Evolutionary conservation across 495 filamentous ascomycete species (phyloP).

Genomic region (Lasiosphaeria hispida): DNA sequence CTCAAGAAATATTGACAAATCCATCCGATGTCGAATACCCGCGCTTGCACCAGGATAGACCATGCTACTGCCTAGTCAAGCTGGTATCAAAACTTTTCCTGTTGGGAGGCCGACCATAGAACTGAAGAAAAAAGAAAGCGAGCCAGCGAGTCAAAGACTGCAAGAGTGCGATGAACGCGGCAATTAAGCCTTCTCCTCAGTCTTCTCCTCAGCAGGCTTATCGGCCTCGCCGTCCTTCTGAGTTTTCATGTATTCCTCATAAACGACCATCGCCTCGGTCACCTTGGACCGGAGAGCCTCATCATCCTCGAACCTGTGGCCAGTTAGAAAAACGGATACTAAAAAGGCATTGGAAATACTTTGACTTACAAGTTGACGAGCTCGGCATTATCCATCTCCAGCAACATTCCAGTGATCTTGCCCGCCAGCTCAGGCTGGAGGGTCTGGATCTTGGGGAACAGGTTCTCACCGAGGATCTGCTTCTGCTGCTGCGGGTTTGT

Average conservation of each 20-base stretch:
- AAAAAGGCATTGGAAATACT: not conserved
- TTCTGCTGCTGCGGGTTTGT: constrained; percentile 77
- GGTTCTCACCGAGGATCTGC: constrained; percentile 93
- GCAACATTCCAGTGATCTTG: constrained; percentile 99
- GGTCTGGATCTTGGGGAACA: constrained; percentile 95
- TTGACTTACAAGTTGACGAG: constrained; percentile 87
- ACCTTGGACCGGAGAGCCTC: constrained; percentile 89
- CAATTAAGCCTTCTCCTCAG: constrained; percentile 55
- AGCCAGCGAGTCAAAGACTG: constrained; percentile 6
- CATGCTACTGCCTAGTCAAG: constrained; percentile 36
- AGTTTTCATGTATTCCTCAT: constrained; percentile 96
- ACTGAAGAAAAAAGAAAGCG: constrained; percentile 28
- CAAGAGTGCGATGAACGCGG: constrained; percentile 4
- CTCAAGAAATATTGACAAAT: constrained; percentile 24
- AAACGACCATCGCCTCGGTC: constrained; percentile 91
- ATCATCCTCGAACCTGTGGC: constrained; percentile 79
- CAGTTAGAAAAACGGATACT: constrained; percentile 25
- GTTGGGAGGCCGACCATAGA: constrained; percentile 35
- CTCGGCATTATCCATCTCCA: constrained; percentile 98
- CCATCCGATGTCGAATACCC: constrained; percentile 19
- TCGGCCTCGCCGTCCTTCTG: constrained; percentile 46
- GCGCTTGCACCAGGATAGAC: constrained; percentile 28
- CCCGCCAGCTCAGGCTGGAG: constrained; percentile 93
- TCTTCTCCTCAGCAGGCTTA: constrained; percentile 54
- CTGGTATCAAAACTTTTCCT: constrained; percentile 53